Conservation (phyloP, 2,329 filamentous ascomycete species). For the Aspergillus sp. region DNA sequence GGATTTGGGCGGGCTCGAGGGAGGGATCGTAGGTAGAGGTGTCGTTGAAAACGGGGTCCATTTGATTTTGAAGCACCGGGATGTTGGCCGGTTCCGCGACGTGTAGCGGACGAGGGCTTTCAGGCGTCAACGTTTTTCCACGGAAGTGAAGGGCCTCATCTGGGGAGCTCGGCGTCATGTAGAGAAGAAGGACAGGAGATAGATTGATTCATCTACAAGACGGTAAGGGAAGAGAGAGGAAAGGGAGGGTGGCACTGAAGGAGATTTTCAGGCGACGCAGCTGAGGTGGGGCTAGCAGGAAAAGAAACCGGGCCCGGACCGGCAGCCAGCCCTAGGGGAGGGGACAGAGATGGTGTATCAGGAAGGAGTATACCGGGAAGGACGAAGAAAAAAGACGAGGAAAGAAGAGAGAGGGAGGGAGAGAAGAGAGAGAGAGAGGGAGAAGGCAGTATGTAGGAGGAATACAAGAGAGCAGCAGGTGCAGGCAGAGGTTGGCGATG, state of each 20-base stretch:
- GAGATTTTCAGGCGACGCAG: conserved; percentile 24
- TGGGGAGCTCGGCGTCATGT: conserved; percentile 46
- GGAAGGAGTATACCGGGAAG: conserved; percentile 4
- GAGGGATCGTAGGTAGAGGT: conserved; percentile 51
- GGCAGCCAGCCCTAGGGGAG: conserved; percentile 11
- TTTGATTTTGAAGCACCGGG: conserved; percentile 61
- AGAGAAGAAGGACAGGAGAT: conserved; percentile 31
- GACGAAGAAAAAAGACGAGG: conserved; percentile 2
- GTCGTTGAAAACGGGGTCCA: conserved; percentile 62
- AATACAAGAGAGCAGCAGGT: no score
- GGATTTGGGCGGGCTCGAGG: conserved; percentile 15
- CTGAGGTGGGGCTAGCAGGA: conserved; percentile 30
- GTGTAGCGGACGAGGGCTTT: conserved; percentile 62
- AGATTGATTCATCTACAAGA: conserved; percentile 33
- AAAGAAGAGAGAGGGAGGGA: conserved; percentile 1
- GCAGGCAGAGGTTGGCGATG: no score
- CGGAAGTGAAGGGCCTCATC: conserved; percentile 49
- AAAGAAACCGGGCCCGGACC: conserved; percentile 17
- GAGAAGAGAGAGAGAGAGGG: conserved; percentile 4
- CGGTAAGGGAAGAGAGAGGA: conserved; percentile 3
- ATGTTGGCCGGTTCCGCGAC: conserved; percentile 59
- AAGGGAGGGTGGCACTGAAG: conserved; percentile 3
- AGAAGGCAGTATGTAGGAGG: no score
- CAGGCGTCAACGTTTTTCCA: conserved; percentile 57
- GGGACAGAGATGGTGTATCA: conserved; percentile 4